A percentile compares a stretch with the other conserved stretches of the same genome.
These are phyloP conservation scores for Solanum bulbocastanum DNA, from an alignment of 257 asterid genomes.

Conservation along the genomic window DNA sequence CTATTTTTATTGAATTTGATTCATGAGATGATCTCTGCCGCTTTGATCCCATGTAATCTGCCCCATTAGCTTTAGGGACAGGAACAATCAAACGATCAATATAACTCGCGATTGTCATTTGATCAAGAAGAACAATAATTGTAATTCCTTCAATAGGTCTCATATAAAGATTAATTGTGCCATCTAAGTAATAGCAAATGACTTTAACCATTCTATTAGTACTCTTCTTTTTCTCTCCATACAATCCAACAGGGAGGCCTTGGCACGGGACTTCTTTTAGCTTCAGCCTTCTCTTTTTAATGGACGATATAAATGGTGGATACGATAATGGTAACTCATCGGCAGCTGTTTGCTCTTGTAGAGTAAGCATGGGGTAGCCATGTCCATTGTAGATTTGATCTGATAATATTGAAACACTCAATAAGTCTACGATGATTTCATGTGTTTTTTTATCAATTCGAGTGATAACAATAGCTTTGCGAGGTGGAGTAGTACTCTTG, in stretches of 20 bases:
- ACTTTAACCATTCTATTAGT: slow-evolving; percentile 31
- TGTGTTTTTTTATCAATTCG: slow-evolving; percentile 23
- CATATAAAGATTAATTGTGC: slow-evolving; percentile 54
- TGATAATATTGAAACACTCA: slow-evolving; percentile 13
- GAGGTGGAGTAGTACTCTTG: slow-evolving; percentile 5
- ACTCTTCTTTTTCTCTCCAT: slow-evolving; percentile 32
- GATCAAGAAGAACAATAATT: slow-evolving; percentile 50
- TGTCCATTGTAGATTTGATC: slow-evolving; percentile 25
- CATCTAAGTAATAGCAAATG: slow-evolving; percentile 50
- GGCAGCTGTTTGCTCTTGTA: slow-evolving; percentile 33
- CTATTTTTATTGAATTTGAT: background rate
- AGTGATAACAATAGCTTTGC: slow-evolving; percentile 37
- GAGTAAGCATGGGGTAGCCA: slow-evolving; percentile 44
- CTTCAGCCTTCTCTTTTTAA: slow-evolving; percentile 45
- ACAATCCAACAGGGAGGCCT: slow-evolving; percentile 48
- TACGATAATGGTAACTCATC: slow-evolving; percentile 19
- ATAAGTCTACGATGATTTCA: slow-evolving; percentile 36
- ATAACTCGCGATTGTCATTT: slow-evolving; percentile 32
- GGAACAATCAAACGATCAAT: slow-evolving; percentile 40
- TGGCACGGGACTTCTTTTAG: slow-evolving; percentile 38
- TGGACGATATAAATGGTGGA: slow-evolving; percentile 37
- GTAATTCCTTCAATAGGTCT: slow-evolving; percentile 69
- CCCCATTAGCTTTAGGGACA: slow-evolving; percentile 52
- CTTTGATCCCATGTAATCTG: slow-evolving; percentile 29
- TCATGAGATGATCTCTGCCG: background rate